Evolutionary conservation across 1,139 yeast genomes (phyloP).

Genomic region (Yamadazyma epiphylla): DNA sequence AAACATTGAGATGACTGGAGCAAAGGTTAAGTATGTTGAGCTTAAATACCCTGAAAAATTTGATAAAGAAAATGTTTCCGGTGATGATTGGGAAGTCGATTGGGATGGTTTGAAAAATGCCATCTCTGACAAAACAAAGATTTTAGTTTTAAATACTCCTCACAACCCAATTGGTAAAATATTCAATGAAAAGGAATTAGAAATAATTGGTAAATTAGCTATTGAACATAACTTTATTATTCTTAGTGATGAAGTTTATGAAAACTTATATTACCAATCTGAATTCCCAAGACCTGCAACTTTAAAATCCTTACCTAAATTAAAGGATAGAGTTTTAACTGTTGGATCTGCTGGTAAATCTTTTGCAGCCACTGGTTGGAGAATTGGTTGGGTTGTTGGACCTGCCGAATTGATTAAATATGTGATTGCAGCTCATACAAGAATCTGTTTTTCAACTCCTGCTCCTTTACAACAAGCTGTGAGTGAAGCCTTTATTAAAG

Average conservation of each 20-base stretch:
- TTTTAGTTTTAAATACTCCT: slow-evolving; percentile 87
- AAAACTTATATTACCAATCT: slow-evolving; percentile 69
- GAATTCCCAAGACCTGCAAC: slow-evolving; percentile 82
- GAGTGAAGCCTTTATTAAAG: slow-evolving; percentile 66
- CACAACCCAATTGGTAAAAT: slow-evolving; percentile 96
- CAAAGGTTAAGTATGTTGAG: slow-evolving; percentile 80
- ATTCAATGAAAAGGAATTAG: slow-evolving; percentile 69
- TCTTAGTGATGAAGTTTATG: slow-evolving; percentile 93
- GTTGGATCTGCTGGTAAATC: slow-evolving; percentile 98
- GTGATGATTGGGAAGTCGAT: slow-evolving; percentile 85
- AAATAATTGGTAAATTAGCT: slow-evolving; percentile 72
- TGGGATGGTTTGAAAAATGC: slow-evolving; percentile 70
- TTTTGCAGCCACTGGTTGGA: slow-evolving; percentile 98
- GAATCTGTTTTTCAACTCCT: slow-evolving; percentile 86
- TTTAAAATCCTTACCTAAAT: slow-evolving; percentile 62
- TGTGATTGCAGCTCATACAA: slow-evolving; percentile 86
- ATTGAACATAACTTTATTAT: slow-evolving; percentile 78
- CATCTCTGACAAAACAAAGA: slow-evolving; percentile 71
- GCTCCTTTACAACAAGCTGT: slow-evolving; percentile 95
- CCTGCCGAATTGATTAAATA: slow-evolving; percentile 76
- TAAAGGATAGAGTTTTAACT: slow-evolving; percentile 74
- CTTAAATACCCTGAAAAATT: slow-evolving; percentile 81
- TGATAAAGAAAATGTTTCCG: slow-evolving; percentile 59
- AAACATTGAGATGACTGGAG: slow-evolving; percentile 91
- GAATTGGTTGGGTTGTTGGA: slow-evolving; percentile 94